Base-by-base conservation (phyloP, 805 yeast genomes). In the Candida sithepensis region DNA sequence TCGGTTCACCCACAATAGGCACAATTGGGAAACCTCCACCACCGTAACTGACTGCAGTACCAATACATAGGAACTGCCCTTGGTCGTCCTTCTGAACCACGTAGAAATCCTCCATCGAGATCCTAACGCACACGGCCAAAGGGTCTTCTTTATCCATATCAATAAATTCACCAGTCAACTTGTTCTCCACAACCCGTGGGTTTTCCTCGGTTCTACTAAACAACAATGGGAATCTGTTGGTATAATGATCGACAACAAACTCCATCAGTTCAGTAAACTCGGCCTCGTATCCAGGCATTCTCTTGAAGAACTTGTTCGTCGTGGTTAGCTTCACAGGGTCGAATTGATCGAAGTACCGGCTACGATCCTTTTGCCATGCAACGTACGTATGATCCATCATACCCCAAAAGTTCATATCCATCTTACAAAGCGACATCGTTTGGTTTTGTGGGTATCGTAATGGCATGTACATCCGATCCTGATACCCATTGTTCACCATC, bases 371-470 rank as follows among this genome's bases (percentile, higher is more conserved):
- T 42, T 70, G 68, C 53, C 74, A 76, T 51, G 63, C 72, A 55
- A 69, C 58, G 49, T 76, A 76, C 50, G 73, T 65, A 49, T 66
- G 67, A 55, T 74, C 75, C 67, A 76, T 68, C 44, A 75, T 77
- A 49, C 74, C 66, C 80, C 79, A 75, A 59, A 72, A 74, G 57
- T 76, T 75, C 46, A 76, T 69, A 51, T 75, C 79, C 40, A 75
- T 57, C 44, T 70, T 72, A 57, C 70, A 73, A 12, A 75, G 67
- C 1, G 79, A 70, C 81, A 76, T 76, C 6, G 80, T 76, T 55
- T 76, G 81, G 51, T 74, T 76, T 51, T 75, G 72, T 3, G 81
- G 81, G 74, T 75, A 75, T 50, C 81, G 64, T 51, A 76, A 74
- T 2, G 79, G 80, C 64, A 79, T 68, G 74, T 78, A 76, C 1